Evolutionary conservation across 2,329 filamentous ascomycete genomes (phyloP), one percentile per base, ranked within the genome.

Genomic region (Cytospora leucostoma): DNA sequence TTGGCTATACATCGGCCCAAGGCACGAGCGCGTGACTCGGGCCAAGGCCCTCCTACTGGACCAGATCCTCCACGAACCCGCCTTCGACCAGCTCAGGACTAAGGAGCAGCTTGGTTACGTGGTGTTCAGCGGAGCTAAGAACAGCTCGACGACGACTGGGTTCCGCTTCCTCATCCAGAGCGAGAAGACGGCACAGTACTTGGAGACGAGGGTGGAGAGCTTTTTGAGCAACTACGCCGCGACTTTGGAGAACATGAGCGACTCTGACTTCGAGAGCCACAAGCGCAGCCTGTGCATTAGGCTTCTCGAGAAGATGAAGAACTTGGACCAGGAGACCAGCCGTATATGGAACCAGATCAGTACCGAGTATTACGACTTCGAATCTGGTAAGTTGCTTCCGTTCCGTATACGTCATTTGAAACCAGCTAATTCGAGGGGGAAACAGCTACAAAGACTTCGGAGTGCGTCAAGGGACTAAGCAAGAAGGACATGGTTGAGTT

Each of bases 31-130:
- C n/a, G 73, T 76, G 7, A 76, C 91, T 13, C 86, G 92, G 19
- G 91, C 93, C 15, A 93, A 91, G 75, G 83, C 91, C 0, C 81
- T 96, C 50, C 82, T 99, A 7, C 83, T 97, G 50, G 90, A 92
- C 33, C 95, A 98, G 76, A 90, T 99, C 78, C 88, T 92, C 0
- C 91, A 96, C 62, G 95, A 99, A 77, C 93, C 93, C 4, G 90
- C 90, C 10, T 99, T 98, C 73, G 92, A 99, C 76, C 93, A 96
- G 74, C 83, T 99, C 8, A 87, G 95, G 56, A 98, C 95, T 51
- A 97, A 98, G 76, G 94, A 99, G 75, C 94, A 99, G 77, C 88
- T 99, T 7, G 95, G 95, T 13, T 99, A 99, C 70, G 91, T 99
- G 59, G 94, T 99, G 0, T 97, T 94, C 76, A 94, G 91, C 56